Base-by-base conservation (phyloP, 2,329 filamentous ascomycete genomes). In the Neonectria neomacrospora region DNA sequence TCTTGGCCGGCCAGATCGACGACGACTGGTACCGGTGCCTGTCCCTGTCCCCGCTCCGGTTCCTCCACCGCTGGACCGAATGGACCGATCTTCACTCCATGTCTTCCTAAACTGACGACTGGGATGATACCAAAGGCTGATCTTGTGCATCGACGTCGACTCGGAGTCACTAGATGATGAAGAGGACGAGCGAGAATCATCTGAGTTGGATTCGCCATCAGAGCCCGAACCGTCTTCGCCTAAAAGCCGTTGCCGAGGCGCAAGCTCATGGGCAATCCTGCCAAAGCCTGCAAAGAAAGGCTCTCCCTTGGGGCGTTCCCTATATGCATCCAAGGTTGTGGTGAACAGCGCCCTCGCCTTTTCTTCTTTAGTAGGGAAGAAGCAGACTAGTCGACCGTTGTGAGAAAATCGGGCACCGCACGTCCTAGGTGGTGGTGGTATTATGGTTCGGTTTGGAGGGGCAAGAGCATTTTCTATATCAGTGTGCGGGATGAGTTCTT, bases 311-410 rank as follows among this genome's bases (percentile, higher is more conserved):
- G 80, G 76, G 11, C 83, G 79, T 70, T 87, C 79, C 73, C 80
- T 83, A 57, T 79, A 76, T 16, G 82, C 70, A 54, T 85, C 80
- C 26, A 79, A 77, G 1, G 81, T 78, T 2, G 81, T 80, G 16
- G 83, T 83, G 48, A 87, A 80, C 6, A 85, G 55, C 3, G 80
- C 82, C 37, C 80, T 82, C 16, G 84, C 83, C 67, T 85, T 88
- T 72, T 88, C 85, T 70, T 91, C 88, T 67, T 89, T 90, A 1
- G 88, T 88, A 2, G 88, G 88, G 70, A 91, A 91, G 76, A 91
- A 91, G 71, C 88, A 90, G 5, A 89, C 83, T 1, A 91, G 78
- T 42, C 84, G 84, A 8, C 89, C 90, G 69, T 88, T 87, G 39
- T 85, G 84, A 9, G 87, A 86, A 67, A 90, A 90, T 6, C 85